These are phyloP conservation scores for Dipodascopsis tothii DNA, from an alignment of 805 yeast species.

Conservation along the genomic window DNA sequence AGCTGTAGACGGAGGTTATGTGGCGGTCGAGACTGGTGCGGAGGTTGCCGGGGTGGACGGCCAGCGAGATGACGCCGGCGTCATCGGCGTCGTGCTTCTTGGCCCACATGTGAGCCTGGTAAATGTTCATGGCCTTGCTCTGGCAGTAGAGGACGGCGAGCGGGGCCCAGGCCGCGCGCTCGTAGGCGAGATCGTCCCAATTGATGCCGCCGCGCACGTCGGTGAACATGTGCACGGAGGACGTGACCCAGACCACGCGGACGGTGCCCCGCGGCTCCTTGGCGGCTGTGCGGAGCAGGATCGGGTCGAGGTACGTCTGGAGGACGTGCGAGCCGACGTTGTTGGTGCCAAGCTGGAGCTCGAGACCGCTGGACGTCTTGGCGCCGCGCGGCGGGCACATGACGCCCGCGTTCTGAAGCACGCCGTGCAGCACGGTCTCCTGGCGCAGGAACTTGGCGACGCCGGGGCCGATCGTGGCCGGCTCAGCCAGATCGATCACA, in stretches of 20 bases:
- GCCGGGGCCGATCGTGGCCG: constrained; percentile 37
- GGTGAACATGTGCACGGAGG: constrained; percentile 32
- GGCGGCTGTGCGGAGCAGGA: constrained; percentile 33
- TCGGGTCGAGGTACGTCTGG: constrained; percentile 36
- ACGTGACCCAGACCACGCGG: constrained; percentile 43
- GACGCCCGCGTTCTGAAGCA: constrained; percentile 42
- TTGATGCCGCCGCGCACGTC: constrained; percentile 33
- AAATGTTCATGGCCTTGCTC: constrained; percentile 36
- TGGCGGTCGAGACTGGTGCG: too few species aligned
- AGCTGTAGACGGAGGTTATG: too few species aligned
- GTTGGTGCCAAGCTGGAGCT: constrained; percentile 42
- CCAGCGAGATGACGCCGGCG: too few species aligned
- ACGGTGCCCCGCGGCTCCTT: constrained; percentile 28
- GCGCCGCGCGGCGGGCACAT: constrained; percentile 36
- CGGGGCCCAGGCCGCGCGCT: constrained; percentile 16
- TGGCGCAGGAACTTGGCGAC: constrained; percentile 27
- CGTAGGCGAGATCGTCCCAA: constrained; percentile 32
- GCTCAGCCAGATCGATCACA: constrained; percentile 35
- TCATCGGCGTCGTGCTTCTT: too few species aligned
- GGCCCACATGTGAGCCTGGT: constrained; percentile 11
- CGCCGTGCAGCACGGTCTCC: constrained; percentile 32
- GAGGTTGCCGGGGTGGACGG: too few species aligned
- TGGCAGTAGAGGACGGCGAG: constrained; percentile 33
- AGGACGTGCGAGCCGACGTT: constrained; percentile 41
- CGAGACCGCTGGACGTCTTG: constrained; percentile 36